phyloP scores from a whole-genome alignment of 805 yeast genomes.

The Metschnikowia lunata region DNA sequence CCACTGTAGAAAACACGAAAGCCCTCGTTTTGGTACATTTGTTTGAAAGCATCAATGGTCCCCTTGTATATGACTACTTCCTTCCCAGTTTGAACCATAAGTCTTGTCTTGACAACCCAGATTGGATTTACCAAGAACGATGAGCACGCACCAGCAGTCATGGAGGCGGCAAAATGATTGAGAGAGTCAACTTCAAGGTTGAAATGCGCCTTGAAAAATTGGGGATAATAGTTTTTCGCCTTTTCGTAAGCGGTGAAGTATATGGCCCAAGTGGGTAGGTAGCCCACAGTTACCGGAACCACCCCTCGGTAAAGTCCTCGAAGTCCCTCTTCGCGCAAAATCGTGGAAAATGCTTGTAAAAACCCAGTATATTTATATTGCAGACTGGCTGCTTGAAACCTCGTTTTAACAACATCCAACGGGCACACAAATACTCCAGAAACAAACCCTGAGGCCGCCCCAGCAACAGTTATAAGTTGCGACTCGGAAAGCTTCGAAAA shows the following conservation, averaged over 20 bases:
- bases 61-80: constrained; percentile 54
- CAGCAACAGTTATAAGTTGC: constrained; percentile 74
- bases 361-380: constrained; percentile 50
- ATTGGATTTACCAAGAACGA: constrained; percentile 88
- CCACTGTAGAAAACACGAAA: constrained; percentile 81
- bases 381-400: constrained; percentile 88
- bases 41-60: constrained; percentile 76
- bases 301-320: constrained; percentile 85
- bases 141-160: constrained; percentile 84
- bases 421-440: constrained; percentile 94
- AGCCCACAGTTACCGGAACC: constrained; percentile 88
- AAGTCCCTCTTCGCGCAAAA: constrained; percentile 72
- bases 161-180: constrained; percentile 56
- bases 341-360: constrained; percentile 58
- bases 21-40: constrained; percentile 81
- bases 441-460: constrained; percentile 90
- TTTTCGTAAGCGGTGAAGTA: constrained; percentile 87
- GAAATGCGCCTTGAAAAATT: constrained; percentile 26
- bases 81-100: constrained; percentile 75
- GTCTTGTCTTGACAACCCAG: constrained; percentile 95
- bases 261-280: constrained; percentile 96
- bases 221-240: constrained; percentile 56
- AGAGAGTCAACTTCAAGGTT: constrained; percentile 23
- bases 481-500: constrained; percentile 33
- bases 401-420: constrained; percentile 89